Conservation (phyloP, 2,329 filamentous ascomycete species). For the Aspergillus neotritici region DNA sequence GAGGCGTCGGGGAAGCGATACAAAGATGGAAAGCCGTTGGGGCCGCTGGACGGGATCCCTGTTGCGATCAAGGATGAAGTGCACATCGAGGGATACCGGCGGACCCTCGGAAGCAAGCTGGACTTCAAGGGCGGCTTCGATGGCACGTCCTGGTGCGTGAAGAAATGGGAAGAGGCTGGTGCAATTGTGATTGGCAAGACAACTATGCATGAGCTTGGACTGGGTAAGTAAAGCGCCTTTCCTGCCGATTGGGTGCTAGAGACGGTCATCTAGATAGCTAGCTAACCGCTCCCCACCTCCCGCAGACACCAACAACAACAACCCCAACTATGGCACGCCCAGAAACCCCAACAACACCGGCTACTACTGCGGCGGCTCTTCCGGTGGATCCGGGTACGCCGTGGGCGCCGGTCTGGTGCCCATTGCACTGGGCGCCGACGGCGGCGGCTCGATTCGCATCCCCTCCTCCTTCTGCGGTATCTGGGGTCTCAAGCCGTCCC, state of each 20-base stretch:
- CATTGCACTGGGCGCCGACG: conserved; percentile 66
- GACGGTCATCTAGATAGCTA: neutral
- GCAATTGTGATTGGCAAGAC: conserved; percentile 71
- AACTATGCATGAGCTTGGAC: conserved; percentile 74
- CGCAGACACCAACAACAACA: conserved; percentile 76
- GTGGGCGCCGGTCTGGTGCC: conserved; percentile 66
- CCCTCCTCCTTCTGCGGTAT: conserved; percentile 71
- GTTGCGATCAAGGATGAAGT: conserved; percentile 80
- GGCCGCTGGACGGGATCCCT: conserved; percentile 74
- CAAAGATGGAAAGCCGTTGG: conserved; percentile 57
- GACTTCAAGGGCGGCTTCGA: conserved; percentile 48
- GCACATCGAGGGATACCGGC: conserved; percentile 63
- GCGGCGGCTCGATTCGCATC: conserved; percentile 69
- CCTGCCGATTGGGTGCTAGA: no score
- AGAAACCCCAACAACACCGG: conserved; percentile 68
- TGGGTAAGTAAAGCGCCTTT: conserved; percentile 43
- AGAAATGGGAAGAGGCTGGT: conserved; percentile 66
- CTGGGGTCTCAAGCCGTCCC: conserved; percentile 74
- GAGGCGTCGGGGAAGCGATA: conserved; percentile 68
- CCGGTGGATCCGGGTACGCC: conserved; percentile 68
- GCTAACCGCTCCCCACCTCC: conserved; percentile 1
- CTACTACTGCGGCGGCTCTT: conserved; percentile 78
- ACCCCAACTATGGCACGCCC: conserved; percentile 67
- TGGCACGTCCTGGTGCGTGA: conserved; percentile 64
- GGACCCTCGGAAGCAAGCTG: conserved; percentile 59